Conservation (phyloP, 2,329 filamentous ascomycete species). For the Trichophyton schoenleinii region DNA sequence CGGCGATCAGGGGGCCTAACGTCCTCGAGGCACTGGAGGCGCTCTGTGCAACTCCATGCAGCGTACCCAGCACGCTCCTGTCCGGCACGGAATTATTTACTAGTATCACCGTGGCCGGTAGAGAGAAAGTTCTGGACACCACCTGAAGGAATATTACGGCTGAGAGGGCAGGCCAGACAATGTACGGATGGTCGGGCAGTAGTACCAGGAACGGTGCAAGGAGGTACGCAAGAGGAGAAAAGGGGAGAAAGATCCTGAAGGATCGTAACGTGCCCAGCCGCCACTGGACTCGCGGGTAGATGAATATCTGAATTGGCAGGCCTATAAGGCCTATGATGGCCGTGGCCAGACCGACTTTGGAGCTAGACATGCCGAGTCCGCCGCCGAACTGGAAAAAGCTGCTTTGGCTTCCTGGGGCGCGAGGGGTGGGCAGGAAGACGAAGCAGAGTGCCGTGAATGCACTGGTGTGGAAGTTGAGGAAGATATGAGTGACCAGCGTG, state of each 20-base stretch:
- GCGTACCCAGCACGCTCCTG: conserved; percentile 43
- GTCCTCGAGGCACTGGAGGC: conserved; percentile 43
- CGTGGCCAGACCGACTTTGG: conserved; percentile 63
- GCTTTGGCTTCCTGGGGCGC: conserved; percentile 36
- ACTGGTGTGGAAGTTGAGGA: conserved; percentile 61
- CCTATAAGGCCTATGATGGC: conserved; percentile 64
- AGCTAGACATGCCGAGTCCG: conserved; percentile 60
- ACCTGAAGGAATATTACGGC: conserved; percentile 57
- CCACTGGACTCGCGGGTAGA: conserved; percentile 57
- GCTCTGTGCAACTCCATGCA: conserved; percentile 48
- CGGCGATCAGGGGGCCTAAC: conserved; percentile 43
- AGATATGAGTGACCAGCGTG: conserved; percentile 50
- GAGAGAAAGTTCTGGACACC: conserved; percentile 56
- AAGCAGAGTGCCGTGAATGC: conserved; percentile 68
- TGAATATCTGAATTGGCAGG: conserved; percentile 56
- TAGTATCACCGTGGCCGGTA: conserved; percentile 47
- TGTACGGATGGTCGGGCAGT: conserved; percentile 43
- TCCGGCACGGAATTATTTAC: conserved; percentile 50
- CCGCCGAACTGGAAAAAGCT: conserved; percentile 50
- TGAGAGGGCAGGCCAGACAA: conserved; percentile 54
- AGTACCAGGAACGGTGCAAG: conserved; percentile 59
- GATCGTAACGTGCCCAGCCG: conserved; percentile 55
- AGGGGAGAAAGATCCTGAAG: conserved; percentile 55
- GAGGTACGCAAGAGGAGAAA: conserved; percentile 59
- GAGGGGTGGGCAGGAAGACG: conserved; percentile 62